Evolutionary conservation across 805 yeast genomes (phyloP).

Genomic region (Suhomyces sp.): DNA sequence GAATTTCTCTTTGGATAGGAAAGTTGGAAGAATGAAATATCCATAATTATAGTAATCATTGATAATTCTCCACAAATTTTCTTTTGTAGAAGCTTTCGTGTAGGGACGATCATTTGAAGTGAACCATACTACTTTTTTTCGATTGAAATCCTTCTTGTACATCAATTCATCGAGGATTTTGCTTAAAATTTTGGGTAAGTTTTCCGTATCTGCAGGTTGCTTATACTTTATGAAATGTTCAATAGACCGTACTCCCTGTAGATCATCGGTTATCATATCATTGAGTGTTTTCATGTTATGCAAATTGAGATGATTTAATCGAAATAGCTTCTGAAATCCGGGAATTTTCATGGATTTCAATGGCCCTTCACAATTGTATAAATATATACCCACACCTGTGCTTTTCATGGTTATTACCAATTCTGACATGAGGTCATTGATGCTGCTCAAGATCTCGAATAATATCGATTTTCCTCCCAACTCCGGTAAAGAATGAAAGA

Average conservation of each 20-base stretch:
- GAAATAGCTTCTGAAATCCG: slow-evolving; percentile 52
- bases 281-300: slow-evolving; percentile 56
- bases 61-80: slow-evolving; percentile 54
- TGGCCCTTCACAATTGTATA: slow-evolving; percentile 48
- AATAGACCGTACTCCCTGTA: slow-evolving; percentile 17
- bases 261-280: slow-evolving; percentile 54
- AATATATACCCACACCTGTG: slow-evolving; percentile 74
- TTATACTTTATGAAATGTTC: slow-evolving; percentile 11
- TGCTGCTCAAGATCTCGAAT: slow-evolving; percentile 52
- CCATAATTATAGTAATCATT: slow-evolving; percentile 57
- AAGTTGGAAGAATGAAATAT: slow-evolving; percentile 62
- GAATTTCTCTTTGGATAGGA: slow-evolving; percentile 40
- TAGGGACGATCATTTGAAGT: slow-evolving; percentile 76
- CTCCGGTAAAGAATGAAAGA: slow-evolving; percentile 36
- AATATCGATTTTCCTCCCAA: slow-evolving; percentile 45
- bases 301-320: slow-evolving; percentile 54
- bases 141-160: slow-evolving; percentile 47
- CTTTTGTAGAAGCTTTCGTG: slow-evolving; percentile 41
- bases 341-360: slow-evolving; percentile 27
- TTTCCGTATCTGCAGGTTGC: slow-evolving; percentile 18
- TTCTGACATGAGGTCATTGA: slow-evolving; percentile 62
- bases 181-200: slow-evolving; percentile 44
- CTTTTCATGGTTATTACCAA: slow-evolving; percentile 62
- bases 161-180: slow-evolving; percentile 56
- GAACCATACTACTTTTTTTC: slow-evolving; percentile 62